A percentile compares a stretch with the other conserved stretches of the same genome.
Evolutionary conservation across 2,329 filamentous ascomycete genomes (phyloP).

Genomic region (Monosporascus ibericus): DNA sequence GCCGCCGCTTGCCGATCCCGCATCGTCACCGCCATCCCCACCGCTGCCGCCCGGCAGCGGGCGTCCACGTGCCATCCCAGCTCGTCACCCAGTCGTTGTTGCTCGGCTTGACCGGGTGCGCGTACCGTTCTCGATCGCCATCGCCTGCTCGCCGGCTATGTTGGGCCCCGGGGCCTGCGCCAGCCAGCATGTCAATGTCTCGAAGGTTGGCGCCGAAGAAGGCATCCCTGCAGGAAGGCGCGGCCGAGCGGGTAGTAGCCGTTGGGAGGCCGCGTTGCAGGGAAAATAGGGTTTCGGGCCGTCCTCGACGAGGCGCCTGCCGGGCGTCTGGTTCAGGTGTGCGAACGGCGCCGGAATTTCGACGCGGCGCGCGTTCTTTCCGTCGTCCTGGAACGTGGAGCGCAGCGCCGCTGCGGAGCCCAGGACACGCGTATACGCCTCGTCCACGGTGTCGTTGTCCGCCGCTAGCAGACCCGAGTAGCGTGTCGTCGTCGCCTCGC

Average conservation of each 20-base stretch:
- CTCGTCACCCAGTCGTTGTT: slow-evolving; percentile 11
- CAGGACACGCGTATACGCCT: slow-evolving; percentile 25
- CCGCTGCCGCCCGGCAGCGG: slow-evolving; percentile 1
- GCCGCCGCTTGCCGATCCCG: too few species aligned
- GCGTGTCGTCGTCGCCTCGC: too few species aligned
- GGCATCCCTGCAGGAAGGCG: slow-evolving; percentile 36
- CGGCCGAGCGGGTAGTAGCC: slow-evolving; percentile 28
- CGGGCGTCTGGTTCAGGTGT: slow-evolving; percentile 30
- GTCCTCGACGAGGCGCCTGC: slow-evolving; percentile 23
- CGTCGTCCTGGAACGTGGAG: slow-evolving; percentile 27
- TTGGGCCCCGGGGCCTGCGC: slow-evolving; percentile 5
- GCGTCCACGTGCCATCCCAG: slow-evolving; percentile 8
- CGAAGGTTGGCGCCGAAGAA: slow-evolving; percentile 24
- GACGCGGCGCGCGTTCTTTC: slow-evolving; percentile 19
- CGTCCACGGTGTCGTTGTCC: slow-evolving; percentile 16
- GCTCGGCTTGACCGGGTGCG: slow-evolving; percentile 3
- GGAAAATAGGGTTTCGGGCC: slow-evolving; percentile 32
- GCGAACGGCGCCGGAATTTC: slow-evolving; percentile 34
- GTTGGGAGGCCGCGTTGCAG: slow-evolving; percentile 19
- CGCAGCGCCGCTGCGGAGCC: slow-evolving; percentile 29
- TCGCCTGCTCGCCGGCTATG: slow-evolving; percentile 2
- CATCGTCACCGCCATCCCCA: neutral
- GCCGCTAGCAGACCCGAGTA: slow-evolving; percentile 9
- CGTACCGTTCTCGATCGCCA: slow-evolving; percentile 2
- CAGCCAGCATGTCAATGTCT: slow-evolving; percentile 3